Base-by-base conservation (phyloP, 495 filamentous ascomycete genomes). In the Filosporella fistucella region DNA sequence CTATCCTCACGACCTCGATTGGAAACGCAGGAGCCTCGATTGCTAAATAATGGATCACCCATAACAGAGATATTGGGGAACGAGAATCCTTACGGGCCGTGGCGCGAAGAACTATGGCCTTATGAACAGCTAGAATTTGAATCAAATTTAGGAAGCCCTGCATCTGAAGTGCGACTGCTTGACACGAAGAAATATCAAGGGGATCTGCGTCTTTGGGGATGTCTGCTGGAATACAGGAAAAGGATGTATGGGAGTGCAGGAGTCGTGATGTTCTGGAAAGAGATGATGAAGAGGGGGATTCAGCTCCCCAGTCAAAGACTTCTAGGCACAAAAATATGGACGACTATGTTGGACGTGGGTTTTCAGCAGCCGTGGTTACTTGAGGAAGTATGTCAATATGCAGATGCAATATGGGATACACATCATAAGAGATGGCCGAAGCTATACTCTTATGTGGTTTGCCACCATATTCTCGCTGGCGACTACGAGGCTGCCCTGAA, bases 171-270 rank as follows among this genome's bases (percentile, higher is more conserved):
- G 17, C 65, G 74, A 26, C 58, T 86, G 28, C 71, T 88, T 12
- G 81, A 88, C 57, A 53, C 67, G 9, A 65, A 69, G 4, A 58
- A 66, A 21, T 60, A 76, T 41, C 55, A 49, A 23, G 51, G 67
- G 17, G 74, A 90, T 56, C 70, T 81, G 44, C 58, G 66, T 12
- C 65, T 88, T 10, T 90, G 86, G 86, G 67, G 75, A 13, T 75
- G 80, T 48, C 64, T 88, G 20, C 64, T 90, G 16, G 68, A 75
- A 25, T 82, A 78, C 53, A 69, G 78, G 28, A 70, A 77, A 51
- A 74, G 83, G 11, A 66, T 74, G 34, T 70, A 86, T 62, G 84
- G 84, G 2, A 56, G 71, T 20, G 50, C 65, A 14, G 86, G 86
- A 0, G 75, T 81, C 2, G 25, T 67, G 13, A 67, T 69, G 29